Percentiles rank a stretch among this genome's conserved stretches.
These are phyloP conservation scores for Hamamelis virginiana DNA, from an alignment of 164 flowering plant species.

Conservation along the genomic window DNA sequence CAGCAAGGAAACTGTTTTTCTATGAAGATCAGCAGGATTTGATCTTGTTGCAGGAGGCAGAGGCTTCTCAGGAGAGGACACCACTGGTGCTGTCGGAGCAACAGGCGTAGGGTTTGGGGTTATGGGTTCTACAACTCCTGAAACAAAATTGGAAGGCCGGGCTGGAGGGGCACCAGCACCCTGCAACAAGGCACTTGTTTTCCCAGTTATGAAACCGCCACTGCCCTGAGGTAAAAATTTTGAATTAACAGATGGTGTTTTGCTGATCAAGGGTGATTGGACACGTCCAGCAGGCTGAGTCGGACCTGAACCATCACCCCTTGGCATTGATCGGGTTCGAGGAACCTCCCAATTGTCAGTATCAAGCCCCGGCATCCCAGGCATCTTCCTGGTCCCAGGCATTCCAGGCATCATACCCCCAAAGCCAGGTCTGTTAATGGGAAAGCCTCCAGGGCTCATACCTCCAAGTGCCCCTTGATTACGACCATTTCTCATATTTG, in stretches of 20 bases:
- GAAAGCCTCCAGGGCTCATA: slow-evolving; percentile 61
- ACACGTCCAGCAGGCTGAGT: slow-evolving; percentile 25
- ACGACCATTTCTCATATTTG: slow-evolving; percentile 65
- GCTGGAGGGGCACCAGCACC: slow-evolving; percentile 40
- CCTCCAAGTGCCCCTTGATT: slow-evolving; percentile 47
- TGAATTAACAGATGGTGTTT: slow-evolving; percentile 39
- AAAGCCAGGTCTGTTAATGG: slow-evolving; percentile 47
- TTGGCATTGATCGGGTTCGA: slow-evolving; percentile 53
- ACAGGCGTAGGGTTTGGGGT: slow-evolving; percentile 29
- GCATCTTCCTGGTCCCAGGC: slow-evolving; percentile 71
- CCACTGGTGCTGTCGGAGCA: slow-evolving; percentile 12
- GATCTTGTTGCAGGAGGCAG: slow-evolving; percentile 22
- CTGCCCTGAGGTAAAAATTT: slow-evolving; percentile 72
- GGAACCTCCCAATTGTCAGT: slow-evolving; percentile 81
- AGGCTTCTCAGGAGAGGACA: slow-evolving; percentile 28
- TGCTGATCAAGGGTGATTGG: slow-evolving; percentile 37
- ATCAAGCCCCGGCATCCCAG: slow-evolving; percentile 71
- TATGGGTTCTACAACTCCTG: slow-evolving; percentile 27
- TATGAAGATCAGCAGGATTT: slow-evolving; percentile 41
- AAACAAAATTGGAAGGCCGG: slow-evolving; percentile 24
- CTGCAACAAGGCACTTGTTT: slow-evolving; percentile 62
- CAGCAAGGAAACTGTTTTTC: slow-evolving; percentile 53
- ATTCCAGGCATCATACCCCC: slow-evolving; percentile 87
- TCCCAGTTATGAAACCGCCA: slow-evolving; percentile 51
- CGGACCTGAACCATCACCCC: slow-evolving; percentile 26